Base-by-base conservation (phyloP, 2,329 filamentous ascomycete species). In the Epichloe amarillans region DNA sequence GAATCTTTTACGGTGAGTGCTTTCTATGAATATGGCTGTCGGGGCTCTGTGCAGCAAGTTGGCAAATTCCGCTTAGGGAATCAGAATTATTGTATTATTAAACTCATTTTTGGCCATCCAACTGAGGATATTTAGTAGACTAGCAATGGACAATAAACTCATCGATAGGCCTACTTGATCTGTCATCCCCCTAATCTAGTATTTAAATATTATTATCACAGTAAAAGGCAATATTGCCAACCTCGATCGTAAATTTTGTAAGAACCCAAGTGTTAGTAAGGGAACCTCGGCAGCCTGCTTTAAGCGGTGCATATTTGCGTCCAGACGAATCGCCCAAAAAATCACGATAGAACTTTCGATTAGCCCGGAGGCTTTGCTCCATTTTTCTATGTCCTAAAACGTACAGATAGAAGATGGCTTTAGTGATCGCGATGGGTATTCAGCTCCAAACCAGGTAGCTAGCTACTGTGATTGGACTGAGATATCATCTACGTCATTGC, bases 401-500 rank as follows among this genome's bases (percentile, higher is more conserved):
- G 7, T 26, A 26, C 23, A 26, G 23, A 3, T 26, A 8, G 12
- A 15, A 8, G 12, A 15, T n/a, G 10, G 26, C 43, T 35, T 17
- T 33, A 26, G 21, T 30, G 30, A 30, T 30, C 30, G 30, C 30
- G 30, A 30, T 30, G 30, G 30, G 8, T 30, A 11, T 30, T 30
- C 2, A 30, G 30, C 30, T 30, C 30, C 30, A 10, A 30, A 30
- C 30, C 30, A 30, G 30, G 30, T 11, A 30, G 30, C 30, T 30
- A 30, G 26, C 26, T 30, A 30, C 26, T 30, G 26, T 35, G 47
- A 40, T 26, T 39, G 47, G 35, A 35, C 44, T 11, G 10, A 19
- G 3, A 30, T 30, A 23, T 46, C 41, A 42, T 46, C 50, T 56
- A 57, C 57, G 57, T 57, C 57, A 58, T 54, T 42, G 53, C 55